Conservation (phyloP, 305 asterid genomes). For the Euphrasia arctica region DNA sequence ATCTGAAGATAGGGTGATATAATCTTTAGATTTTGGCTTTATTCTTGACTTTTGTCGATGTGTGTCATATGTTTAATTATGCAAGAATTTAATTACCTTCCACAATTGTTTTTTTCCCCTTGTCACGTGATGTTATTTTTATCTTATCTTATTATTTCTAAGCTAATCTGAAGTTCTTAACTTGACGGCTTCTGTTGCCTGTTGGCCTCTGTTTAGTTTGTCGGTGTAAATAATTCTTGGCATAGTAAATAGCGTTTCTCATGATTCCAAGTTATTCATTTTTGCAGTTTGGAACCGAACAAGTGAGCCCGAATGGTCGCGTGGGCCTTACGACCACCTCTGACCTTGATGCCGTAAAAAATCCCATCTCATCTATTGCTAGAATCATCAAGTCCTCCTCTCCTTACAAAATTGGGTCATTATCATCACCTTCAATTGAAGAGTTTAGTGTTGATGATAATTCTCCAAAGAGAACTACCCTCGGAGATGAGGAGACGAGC, state of each 20-base stretch:
- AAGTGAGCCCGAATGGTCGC: slow-evolving; percentile 50
- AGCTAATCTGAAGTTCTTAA: not conserved
- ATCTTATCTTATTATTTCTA: slow-evolving; percentile 16
- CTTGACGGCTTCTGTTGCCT: slow-evolving; percentile 2
- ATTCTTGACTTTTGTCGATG: not conserved
- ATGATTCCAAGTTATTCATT: slow-evolving; percentile 33
- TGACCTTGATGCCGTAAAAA: slow-evolving; percentile 39
- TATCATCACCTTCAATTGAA: slow-evolving; percentile 57
- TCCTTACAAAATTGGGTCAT: slow-evolving; percentile 54
- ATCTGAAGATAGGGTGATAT: not conserved
- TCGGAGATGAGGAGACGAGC: slow-evolving; percentile 50
- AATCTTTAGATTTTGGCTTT: slow-evolving; percentile 7
- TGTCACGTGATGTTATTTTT: slow-evolving; percentile 15
- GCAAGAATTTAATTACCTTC: not conserved
- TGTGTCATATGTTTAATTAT: not conserved
- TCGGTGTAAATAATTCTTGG: slow-evolving; percentile 11
- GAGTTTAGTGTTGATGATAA: slow-evolving; percentile 39
- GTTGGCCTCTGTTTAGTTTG: not conserved
- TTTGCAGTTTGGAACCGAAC: slow-evolving; percentile 71
- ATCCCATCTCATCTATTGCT: slow-evolving; percentile 43
- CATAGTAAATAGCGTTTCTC: slow-evolving; percentile 28
- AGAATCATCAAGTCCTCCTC: slow-evolving; percentile 50
- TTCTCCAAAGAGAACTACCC: slow-evolving; percentile 51
- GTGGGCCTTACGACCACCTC: slow-evolving; percentile 43
- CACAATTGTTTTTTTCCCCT: slow-evolving; percentile 10